A percentile compares a stretch with the other conserved stretches of the same genome.
Evolutionary conservation across 2,329 filamentous ascomycete species (phyloP).

Genomic region (Fusarium buharicum): DNA sequence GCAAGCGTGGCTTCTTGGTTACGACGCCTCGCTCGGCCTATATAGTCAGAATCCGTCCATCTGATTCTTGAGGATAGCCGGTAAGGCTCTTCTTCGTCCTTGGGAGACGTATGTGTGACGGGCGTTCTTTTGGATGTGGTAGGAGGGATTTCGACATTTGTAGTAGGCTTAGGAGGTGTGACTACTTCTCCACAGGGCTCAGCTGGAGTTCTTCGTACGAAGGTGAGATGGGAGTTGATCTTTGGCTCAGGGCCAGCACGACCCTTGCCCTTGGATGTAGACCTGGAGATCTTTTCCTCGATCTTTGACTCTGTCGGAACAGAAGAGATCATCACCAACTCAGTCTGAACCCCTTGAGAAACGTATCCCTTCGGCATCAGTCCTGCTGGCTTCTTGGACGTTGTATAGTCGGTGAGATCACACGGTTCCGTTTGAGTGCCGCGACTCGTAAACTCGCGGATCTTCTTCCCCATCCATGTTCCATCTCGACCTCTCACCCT

Average conservation of each 20-base stretch:
- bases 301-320: not conserved
- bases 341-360: conserved; percentile 6
- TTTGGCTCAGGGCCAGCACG: not conserved
- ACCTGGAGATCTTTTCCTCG: not conserved
- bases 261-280: not conserved
- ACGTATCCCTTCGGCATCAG: too few relatives aligned
- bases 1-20: too few relatives aligned
- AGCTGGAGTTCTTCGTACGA: not conserved
- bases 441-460: too few relatives aligned
- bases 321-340: not conserved
- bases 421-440: too few relatives aligned
- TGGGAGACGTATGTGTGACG: too few relatives aligned
- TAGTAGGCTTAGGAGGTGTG: not conserved
- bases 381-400: too few relatives aligned
- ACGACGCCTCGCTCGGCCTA: too few relatives aligned
- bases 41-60: too few relatives aligned
- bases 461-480: too few relatives aligned
- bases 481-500: not conserved
- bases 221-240: not conserved
- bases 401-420: too few relatives aligned
- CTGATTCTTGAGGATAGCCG: too few relatives aligned
- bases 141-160: not conserved
- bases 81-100: too few relatives aligned
- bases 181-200: not conserved
- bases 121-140: not conserved